phyloP scores from a whole-genome alignment of 2,329 filamentous ascomycete species.

The Pyrenophora graminea region DNA sequence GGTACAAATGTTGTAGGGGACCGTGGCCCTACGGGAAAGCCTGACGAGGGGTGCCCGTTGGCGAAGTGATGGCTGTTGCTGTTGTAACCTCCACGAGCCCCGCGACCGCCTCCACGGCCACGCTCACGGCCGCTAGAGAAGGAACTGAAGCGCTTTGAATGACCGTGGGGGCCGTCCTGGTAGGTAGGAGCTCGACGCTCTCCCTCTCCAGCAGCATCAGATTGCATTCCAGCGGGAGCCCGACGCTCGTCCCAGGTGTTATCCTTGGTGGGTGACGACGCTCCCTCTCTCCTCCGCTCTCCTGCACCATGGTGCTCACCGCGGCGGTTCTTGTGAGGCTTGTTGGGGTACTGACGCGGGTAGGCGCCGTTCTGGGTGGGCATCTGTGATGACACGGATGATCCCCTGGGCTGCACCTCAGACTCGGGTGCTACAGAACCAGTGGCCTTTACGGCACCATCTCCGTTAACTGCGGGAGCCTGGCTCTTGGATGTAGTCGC shows the following conservation, averaged over 20 bases:
- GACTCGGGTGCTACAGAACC: constrained; percentile 24
- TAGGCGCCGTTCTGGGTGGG: constrained; percentile 32
- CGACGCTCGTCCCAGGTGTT: constrained; percentile 36
- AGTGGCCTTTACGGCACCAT: constrained; percentile 29
- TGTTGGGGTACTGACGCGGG: constrained; percentile 38
- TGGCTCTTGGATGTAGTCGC: constrained; percentile 37
- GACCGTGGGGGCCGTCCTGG: constrained; percentile 36
- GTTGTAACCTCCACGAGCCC: constrained; percentile 48
- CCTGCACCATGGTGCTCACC: constrained; percentile 34
- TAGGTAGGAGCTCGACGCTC: constrained; percentile 36
- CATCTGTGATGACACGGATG: constrained; percentile 22
- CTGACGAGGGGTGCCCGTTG: constrained; percentile 47
- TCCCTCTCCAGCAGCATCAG: constrained; percentile 39
- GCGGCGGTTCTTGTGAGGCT: constrained; percentile 37
- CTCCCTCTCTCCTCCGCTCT: constrained; percentile 42
- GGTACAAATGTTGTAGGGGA: constrained; percentile 44
- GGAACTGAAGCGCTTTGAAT: constrained; percentile 42
- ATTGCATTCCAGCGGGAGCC: constrained; percentile 38
- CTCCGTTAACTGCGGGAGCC: constrained; percentile 23
- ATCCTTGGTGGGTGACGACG: constrained; percentile 39
- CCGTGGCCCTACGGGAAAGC: constrained; percentile 43
- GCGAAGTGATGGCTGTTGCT: constrained; percentile 44
- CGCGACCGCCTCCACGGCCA: constrained; percentile 54
- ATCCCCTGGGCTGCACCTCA: constrained; percentile 29
- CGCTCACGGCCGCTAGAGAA: constrained; percentile 50